Evolutionary conservation across 2,329 filamentous ascomycete genomes (phyloP), one percentile per base, ranked within the genome.

Genomic region (Exophiala calicioides): DNA sequence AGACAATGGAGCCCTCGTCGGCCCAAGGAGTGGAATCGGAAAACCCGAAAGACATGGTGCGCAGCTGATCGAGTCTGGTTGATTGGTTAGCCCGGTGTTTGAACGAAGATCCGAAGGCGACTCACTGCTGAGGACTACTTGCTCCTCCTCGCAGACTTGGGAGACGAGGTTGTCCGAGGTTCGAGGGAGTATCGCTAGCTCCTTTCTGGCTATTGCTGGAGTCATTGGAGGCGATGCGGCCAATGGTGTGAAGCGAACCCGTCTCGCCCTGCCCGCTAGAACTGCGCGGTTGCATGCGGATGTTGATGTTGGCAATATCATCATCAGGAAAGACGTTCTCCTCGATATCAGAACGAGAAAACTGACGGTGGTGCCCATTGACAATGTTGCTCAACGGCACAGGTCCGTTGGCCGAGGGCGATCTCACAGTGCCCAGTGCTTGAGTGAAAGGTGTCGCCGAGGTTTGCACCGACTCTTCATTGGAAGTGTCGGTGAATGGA

Each of bases 241-340:
- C 29, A 16, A 47, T 35, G 8, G 42, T 37, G 24, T 39, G 36
- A 23, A 23, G 40, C 35, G 38, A 24, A 20, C 40, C 16, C 5
- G 36, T 32, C 33, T 47, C 47, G 12, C 46, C 43, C 33, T 38
- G 31, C 15, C 41, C 37, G 26, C 24, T 33, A 34, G 31, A 39
- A 9, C 35, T 23, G 37, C 35, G 53, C 24, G 52, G 55, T 35
- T 52, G 53, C 48, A 57, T 57, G 13, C 55, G 53, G 24, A 59
- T 56, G 26, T 58, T 53, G 44, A 59, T 47, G 31, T 50, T 49
- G n/a, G 53, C 42, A 30, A 59, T 57, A 10, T 51, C 39, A 27
- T 59, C 57, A 20, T 59, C 57, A 4, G 57, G 57, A 36, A 59
- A 59, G 3, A 52, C 39, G 37, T 55, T 53, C 20, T 58, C 57